Base-by-base conservation (phyloP, 352 stramenopile species). In the Phytophthora pistaciae region DNA sequence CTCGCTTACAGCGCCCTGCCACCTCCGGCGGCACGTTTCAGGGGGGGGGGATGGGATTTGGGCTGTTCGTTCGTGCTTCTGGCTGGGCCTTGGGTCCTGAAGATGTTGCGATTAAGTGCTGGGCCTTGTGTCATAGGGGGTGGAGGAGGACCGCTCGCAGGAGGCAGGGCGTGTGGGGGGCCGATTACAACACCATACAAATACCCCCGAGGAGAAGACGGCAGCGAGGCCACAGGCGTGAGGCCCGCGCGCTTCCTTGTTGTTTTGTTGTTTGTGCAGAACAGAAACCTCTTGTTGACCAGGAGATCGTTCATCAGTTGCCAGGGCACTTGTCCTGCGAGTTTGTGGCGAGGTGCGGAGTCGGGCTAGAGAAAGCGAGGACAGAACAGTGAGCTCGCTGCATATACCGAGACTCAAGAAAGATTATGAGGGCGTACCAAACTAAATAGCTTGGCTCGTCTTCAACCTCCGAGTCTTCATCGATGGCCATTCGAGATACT, bases 181-280 rank as follows among this genome's bases (percentile, higher is more conserved):
- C 66, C 71, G 52, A 78, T 68, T 70, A 78, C 71, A 78, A 72
- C 71, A 75, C 71, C 63, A 78, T 72, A 78, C 71, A 75, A 71
- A 78, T 78, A 74, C 56, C 66, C 60, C 62, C 33, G 70, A 70
- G 60, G 56, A 64, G 31, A 70, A 54, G 38, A 67, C 62, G 23
- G 49, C 61, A 25, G 21, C 56, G 27, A 64, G 64, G 21, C 20
- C 60, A 62, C 36, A 31, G 29, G 9, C n/a, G 29, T 53, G 29
- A 46, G 42, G 16, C 56, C 64, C 72, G 55, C 46, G 27, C 50
- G 50, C 62, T 10, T 31, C 44, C 49, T 66, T 55, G 13, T 44
- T 18, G 56, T 70, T 5, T 44, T 18, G 56, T 70, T 52, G 55
- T 78, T 78, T 72, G 57, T 72, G 59, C 52, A 68, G 53, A 61